These are phyloP conservation scores for Rhynchospora breviuscula DNA, from an alignment of 176 grass and related monocot species.

Conservation along the genomic window DNA sequence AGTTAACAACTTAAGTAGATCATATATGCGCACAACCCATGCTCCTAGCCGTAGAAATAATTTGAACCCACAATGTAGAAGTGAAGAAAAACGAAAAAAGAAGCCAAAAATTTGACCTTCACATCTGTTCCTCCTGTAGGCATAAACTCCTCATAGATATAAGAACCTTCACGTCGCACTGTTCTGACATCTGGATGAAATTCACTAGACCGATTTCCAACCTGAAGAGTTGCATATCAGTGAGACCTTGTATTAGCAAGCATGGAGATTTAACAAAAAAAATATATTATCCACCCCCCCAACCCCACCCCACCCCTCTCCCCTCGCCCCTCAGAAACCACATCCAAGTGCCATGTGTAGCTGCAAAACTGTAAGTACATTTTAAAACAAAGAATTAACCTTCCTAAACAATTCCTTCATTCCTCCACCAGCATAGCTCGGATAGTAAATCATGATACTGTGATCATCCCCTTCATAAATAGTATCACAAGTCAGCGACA, in stretches of 20 bases:
- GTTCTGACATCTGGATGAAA: slow-evolving; percentile 86
- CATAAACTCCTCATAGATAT: slow-evolving; percentile 98
- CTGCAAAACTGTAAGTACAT: slow-evolving; percentile 1
- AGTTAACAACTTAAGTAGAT: neutral
- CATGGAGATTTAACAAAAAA: neutral
- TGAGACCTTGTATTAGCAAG: slow-evolving; percentile 1
- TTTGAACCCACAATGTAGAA: neutral
- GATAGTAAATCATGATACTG: slow-evolving; percentile 98
- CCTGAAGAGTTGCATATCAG: slow-evolving; percentile 30
- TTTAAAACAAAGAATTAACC: slow-evolving; percentile 33
- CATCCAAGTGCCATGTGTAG: neutral
- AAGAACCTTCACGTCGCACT: slow-evolving; percentile 88
- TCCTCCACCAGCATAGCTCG: slow-evolving; percentile 97
- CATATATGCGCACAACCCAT: neutral
- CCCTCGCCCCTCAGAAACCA: neutral
- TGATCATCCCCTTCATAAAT: slow-evolving; percentile 77
- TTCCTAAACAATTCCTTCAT: slow-evolving; percentile 97
- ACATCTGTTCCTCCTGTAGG: slow-evolving; percentile 98
- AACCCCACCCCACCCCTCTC: neutral
- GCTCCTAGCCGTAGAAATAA: neutral
- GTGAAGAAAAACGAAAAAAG: slow-evolving; percentile 14
- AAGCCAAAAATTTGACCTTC: slow-evolving; percentile 44
- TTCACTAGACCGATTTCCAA: slow-evolving; percentile 93
- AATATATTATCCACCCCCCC: neutral
- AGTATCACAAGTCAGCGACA: slow-evolving; percentile 7